phyloP scores from a whole-genome alignment of 768 basidiomycete genomes.

The Pulveroboletus sp. region DNA sequence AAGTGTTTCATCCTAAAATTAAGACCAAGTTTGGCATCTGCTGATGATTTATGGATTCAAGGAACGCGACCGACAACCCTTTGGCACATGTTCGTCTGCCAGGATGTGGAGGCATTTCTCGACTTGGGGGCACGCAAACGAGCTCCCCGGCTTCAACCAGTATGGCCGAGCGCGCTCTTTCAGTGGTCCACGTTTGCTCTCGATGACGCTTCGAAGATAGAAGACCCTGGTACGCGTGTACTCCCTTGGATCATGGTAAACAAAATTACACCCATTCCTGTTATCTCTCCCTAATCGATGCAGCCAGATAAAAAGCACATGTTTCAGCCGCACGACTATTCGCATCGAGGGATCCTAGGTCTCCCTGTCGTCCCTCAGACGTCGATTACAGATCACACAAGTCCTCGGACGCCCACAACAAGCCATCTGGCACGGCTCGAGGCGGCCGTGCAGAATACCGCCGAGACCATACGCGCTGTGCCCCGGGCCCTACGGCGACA shows the following conservation, averaged over 20 bases:
- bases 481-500: not conserved
- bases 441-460: not conserved
- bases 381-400: not conserved
- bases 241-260: not conserved
- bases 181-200: not conserved
- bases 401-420: not conserved
- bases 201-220: not conserved
- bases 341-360: not conserved
- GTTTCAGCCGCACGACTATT: constrained; percentile 5
- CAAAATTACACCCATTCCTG: not conserved
- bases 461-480: not conserved
- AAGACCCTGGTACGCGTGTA: too few relatives aligned
- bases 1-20: too few relatives aligned
- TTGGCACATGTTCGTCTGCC: too few relatives aligned
- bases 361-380: not conserved
- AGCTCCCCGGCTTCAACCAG: not conserved
- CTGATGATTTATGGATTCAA: too few relatives aligned
- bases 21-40: too few relatives aligned
- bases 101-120: too few relatives aligned
- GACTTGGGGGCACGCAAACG: too few relatives aligned
- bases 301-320: constrained; percentile 1
- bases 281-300: constrained; percentile 1
- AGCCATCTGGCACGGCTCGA: not conserved
- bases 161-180: too few relatives aligned
- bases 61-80: too few relatives aligned